phyloP scores from a whole-genome alignment of 169 alveolate species.

The Besnoitia besnoiti region DNA sequence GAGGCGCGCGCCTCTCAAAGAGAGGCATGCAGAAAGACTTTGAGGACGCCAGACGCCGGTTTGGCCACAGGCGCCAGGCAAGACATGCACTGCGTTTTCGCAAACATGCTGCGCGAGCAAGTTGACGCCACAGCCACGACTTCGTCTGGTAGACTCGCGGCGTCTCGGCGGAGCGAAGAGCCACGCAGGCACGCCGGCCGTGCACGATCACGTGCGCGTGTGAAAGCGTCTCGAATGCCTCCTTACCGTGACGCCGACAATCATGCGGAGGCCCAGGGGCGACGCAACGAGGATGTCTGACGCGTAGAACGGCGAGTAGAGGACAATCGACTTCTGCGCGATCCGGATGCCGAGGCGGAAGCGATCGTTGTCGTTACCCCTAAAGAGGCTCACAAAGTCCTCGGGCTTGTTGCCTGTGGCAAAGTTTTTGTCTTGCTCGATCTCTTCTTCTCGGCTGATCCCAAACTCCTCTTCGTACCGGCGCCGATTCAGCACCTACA shows the following conservation, averaged over 20 bases:
- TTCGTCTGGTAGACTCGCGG: too few relatives aligned
- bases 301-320: conserved; percentile 84
- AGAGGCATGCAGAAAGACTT: too few relatives aligned
- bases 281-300: conserved; percentile 89
- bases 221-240: too few relatives aligned
- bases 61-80: too few relatives aligned
- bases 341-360: conserved; percentile 86
- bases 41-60: too few relatives aligned
- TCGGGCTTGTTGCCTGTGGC: conserved; percentile 26
- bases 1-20: too few relatives aligned
- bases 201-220: too few relatives aligned
- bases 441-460: conserved; percentile 13
- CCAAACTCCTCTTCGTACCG: conserved; percentile 62
- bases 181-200: too few relatives aligned
- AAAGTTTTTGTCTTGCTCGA: background rate
- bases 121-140: too few relatives aligned
- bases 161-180: too few relatives aligned
- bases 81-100: too few relatives aligned
- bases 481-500: conserved; percentile 43
- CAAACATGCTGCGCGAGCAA: too few relatives aligned
- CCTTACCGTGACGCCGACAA: conserved; percentile 72
- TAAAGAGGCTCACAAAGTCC: conserved; percentile 8
- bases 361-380: conserved; percentile 84
- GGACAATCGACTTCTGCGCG: conserved; percentile 76
- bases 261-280: conserved; percentile 86